Conservation (phyloP, 2,329 filamentous ascomycete genomes). For the Monosporascus sp. region DNA sequence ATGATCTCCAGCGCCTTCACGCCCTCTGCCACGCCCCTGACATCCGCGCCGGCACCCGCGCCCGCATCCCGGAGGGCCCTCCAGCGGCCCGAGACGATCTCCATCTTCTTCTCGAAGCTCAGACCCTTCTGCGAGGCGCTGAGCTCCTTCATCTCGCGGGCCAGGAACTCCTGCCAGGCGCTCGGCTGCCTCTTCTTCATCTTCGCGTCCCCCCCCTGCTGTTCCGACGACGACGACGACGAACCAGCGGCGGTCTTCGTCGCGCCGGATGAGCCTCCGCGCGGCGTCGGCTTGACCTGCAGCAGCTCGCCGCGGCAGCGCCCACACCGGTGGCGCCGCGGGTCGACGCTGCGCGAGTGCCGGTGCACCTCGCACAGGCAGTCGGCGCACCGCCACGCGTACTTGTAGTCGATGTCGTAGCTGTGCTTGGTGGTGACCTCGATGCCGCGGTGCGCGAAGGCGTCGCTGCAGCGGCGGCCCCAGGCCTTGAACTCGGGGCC, state of each 20-base stretch:
- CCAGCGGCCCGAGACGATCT: constrained; percentile 51
- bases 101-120: constrained; percentile 64
- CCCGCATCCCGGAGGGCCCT: constrained; percentile 35
- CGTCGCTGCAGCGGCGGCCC: constrained; percentile 49
- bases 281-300: constrained; percentile 75
- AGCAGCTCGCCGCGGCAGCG: constrained; percentile 64
- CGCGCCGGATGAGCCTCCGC: constrained; percentile 27
- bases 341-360: constrained; percentile 81
- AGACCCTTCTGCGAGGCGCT: constrained; percentile 20
- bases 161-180: constrained; percentile 49
- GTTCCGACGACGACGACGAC: not conserved
- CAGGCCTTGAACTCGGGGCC: constrained; percentile 80
- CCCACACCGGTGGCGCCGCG: constrained; percentile 66
- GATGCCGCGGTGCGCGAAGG: constrained; percentile 59
- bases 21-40: constrained; percentile 26
- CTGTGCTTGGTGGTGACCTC: constrained; percentile 84
- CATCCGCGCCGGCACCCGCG: not conserved
- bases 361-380: constrained; percentile 73
- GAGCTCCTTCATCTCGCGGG: constrained; percentile 15
- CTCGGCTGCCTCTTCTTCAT: constrained; percentile 26
- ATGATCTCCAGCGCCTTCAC: not conserved
- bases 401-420: constrained; percentile 90
- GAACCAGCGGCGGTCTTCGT: not conserved
- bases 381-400: constrained; percentile 70
- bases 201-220: not conserved